Percentiles rank a stretch among this genome's conserved stretches.
Conservation (phyloP, 495 filamentous ascomycete genomes). For the Aspergillus egyptiacus region DNA sequence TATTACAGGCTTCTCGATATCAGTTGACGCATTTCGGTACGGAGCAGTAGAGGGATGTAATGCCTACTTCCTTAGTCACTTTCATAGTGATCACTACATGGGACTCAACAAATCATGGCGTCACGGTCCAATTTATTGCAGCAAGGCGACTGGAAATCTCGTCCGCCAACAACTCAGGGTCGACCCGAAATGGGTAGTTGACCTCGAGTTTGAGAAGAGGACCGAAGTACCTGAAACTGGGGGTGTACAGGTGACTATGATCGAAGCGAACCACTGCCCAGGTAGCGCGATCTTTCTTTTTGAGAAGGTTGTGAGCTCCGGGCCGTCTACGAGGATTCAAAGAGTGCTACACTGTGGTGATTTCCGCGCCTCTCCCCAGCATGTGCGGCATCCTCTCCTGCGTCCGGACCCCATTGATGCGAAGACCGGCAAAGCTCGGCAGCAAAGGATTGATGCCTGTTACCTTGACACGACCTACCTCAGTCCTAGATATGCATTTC, state of each 20-base stretch:
- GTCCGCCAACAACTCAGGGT: conserved; percentile 81
- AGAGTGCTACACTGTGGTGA: conserved; percentile 93
- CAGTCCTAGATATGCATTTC: conserved; percentile 92
- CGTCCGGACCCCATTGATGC: conserved; percentile 64
- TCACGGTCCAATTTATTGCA: conserved; percentile 96
- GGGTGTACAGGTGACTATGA: conserved; percentile 84
- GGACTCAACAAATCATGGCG: conserved; percentile 82
- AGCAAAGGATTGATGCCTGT: conserved; percentile 87
- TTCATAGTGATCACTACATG: conserved; percentile 96
- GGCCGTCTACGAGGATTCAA: conserved; percentile 54
- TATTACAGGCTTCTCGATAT: conserved; percentile 82
- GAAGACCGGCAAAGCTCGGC: conserved; percentile 59
- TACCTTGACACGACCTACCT: conserved; percentile 98
- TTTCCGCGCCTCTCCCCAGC: conserved; percentile 84
- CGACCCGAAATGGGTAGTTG: conserved; percentile 76
- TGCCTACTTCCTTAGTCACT: conserved; percentile 96
- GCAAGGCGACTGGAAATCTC: conserved; percentile 81
- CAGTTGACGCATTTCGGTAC: conserved; percentile 94
- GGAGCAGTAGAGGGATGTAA: conserved; percentile 86
- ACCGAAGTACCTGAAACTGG: conserved; percentile 71
- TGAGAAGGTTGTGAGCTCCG: conserved; percentile 63
- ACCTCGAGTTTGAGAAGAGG: conserved; percentile 79
- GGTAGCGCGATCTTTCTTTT: conserved; percentile 92
- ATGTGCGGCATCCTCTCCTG: conserved; percentile 76
- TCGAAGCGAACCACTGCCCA: conserved; percentile 95